Conservation (phyloP, 495 filamentous ascomycete species). For the Trichoderma virens region DNA sequence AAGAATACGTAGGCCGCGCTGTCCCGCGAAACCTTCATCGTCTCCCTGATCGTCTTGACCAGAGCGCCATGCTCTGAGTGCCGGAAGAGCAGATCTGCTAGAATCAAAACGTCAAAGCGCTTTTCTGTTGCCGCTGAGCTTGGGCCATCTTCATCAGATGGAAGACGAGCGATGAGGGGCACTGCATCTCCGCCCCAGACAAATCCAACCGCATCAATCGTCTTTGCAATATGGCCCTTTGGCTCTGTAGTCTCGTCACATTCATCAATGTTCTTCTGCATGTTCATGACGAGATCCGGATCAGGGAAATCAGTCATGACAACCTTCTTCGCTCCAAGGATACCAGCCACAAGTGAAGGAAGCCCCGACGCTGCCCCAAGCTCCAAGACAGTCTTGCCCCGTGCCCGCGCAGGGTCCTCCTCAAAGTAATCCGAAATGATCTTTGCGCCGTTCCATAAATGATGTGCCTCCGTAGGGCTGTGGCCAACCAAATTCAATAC, state of each 20-base stretch:
- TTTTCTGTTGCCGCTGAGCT: neutral
- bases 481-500: slow-evolving; percentile 78
- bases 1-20: slow-evolving; percentile 80
- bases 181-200: slow-evolving; percentile 64
- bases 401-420: slow-evolving; percentile 48
- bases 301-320: slow-evolving; percentile 91
- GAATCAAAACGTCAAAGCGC: slow-evolving; percentile 70
- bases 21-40: slow-evolving; percentile 45
- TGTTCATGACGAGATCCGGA: slow-evolving; percentile 65
- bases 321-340: slow-evolving; percentile 57
- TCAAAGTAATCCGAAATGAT: slow-evolving; percentile 73
- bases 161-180: slow-evolving; percentile 44
- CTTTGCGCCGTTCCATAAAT: slow-evolving; percentile 83
- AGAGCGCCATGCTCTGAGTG: slow-evolving; percentile 77
- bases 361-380: slow-evolving; percentile 86
- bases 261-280: slow-evolving; percentile 60
- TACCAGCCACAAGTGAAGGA: slow-evolving; percentile 67
- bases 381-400: slow-evolving; percentile 64
- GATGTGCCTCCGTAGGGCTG: slow-evolving; percentile 85
- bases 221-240: slow-evolving; percentile 18
- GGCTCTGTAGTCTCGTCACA: slow-evolving; percentile 19
- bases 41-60: slow-evolving; percentile 56
- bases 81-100: slow-evolving; percentile 85
- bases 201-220: slow-evolving; percentile 54
- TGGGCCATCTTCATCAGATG: slow-evolving; percentile 10